These are phyloP conservation scores for Psidium guajava DNA, from an alignment of 345 rosid species.

Conservation along the genomic window DNA sequence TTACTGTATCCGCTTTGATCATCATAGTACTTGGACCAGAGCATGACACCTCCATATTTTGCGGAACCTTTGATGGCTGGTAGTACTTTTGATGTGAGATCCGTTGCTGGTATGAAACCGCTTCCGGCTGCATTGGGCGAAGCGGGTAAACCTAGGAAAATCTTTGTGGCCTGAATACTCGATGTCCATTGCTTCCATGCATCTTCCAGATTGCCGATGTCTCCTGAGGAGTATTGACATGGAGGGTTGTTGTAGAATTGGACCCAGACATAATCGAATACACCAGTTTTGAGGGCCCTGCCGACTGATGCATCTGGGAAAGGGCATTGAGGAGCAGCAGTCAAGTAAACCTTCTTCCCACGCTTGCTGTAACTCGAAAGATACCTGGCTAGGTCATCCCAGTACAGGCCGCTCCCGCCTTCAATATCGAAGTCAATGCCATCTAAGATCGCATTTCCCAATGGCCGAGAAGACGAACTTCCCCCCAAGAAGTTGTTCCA, in stretches of 20 bases:
- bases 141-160: conserved; percentile 53
- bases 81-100: conserved; percentile 26
- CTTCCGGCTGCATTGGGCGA: conserved; percentile 42
- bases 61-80: conserved; percentile 25
- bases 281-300: conserved; percentile 30
- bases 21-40: conserved; percentile 53
- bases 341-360: conserved; percentile 37
- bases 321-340: conserved; percentile 67
- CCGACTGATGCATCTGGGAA: conserved; percentile 42
- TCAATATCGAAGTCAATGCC: conserved; percentile 54
- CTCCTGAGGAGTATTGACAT: conserved; percentile 30
- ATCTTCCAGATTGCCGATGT: conserved; percentile 14
- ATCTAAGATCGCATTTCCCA: conserved; percentile 41
- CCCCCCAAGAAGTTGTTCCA: conserved; percentile 15
- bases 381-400: conserved; percentile 32
- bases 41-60: conserved; percentile 57
- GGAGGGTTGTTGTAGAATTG: conserved; percentile 58
- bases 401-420: conserved; percentile 22
- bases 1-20: conserved; percentile 38
- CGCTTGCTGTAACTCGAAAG: conserved; percentile 13
- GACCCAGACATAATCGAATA: conserved; percentile 48
- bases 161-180: conserved; percentile 12
- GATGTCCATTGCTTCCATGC: conserved; percentile 54
- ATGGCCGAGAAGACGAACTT: conserved; percentile 18
- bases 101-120: conserved; percentile 35